Evolutionary conservation across 768 basidiomycete species (phyloP), one percentile per base, ranked within the genome.

Genomic region (Lactarius vividus): DNA sequence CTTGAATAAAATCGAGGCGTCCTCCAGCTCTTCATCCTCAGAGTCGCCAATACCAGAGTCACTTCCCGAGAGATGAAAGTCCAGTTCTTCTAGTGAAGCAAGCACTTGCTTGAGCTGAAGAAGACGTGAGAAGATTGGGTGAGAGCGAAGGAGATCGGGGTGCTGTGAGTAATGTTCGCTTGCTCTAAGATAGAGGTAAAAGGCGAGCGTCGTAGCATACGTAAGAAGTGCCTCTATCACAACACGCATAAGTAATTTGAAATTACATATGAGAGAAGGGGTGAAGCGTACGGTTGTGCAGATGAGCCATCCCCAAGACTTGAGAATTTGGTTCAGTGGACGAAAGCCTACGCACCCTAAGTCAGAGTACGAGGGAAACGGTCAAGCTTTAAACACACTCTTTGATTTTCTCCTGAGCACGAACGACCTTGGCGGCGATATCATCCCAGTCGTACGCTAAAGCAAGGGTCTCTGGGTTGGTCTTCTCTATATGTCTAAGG

Each of bases 141-240:
- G 89, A 18, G 80, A 76, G 73, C 83, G 85, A 62, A 93, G 82
- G 44, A 84, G 82, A 65, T 85, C 82, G 11, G 85, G 89, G 40
- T 80, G 83, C 62, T 81, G 80, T 8, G 83, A 80, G 73, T 87
- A 86, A 76, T 89, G 84, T 66, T 84, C 80, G 46, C 83, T 83
- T 28, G 90, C 81, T 20, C 91, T 86, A n/a, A 98, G 81, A 75
- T 95, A 87, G 46, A 98, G 79, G 78, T 96, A 98, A 78, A 95
- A 98, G 1, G 95, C 91, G 54, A 98, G 87, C 2, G 87, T 88
- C 0, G 94, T 92, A 23, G 92, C 83, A 73, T 98, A 98, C 10
- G 95, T 93, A 42, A 97, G 79, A 2, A 96, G 80, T 1, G 94
- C 84, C 81, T 98, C 96, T 98, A 75, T 28, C 18, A 49, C 64